Evolutionary conservation across 2,329 filamentous ascomycete species (phyloP).

Genomic region (Cordyceps militaris): DNA sequence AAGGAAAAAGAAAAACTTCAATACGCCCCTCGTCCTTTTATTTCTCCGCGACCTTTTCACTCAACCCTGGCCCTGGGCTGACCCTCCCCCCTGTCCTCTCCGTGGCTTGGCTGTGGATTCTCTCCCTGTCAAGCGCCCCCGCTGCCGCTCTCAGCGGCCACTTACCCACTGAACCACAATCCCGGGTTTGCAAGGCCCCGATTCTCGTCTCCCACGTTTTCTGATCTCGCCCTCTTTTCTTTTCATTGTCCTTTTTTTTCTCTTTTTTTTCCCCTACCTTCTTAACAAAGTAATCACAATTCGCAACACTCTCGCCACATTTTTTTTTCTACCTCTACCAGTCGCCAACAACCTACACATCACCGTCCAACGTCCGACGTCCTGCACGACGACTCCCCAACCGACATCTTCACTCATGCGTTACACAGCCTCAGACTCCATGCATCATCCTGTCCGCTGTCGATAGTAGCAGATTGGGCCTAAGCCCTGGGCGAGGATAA

Average conservation of each 20-base stretch:
- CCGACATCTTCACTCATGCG: conserved; percentile 3
- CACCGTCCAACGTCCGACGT: not conserved
- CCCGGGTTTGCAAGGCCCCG: not conserved
- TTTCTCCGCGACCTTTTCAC: not conserved
- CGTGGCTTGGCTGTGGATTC: not conserved
- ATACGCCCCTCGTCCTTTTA: too few species aligned
- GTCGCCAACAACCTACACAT: not conserved
- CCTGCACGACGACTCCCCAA: not conserved
- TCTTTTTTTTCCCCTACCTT: not conserved
- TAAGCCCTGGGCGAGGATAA: not conserved
- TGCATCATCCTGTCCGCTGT: conserved; percentile 2
- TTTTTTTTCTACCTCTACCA: not conserved
- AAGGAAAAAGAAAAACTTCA: too few species aligned
- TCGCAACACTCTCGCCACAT: not conserved
- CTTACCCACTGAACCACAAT: conserved; percentile 3
- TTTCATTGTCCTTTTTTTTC: not conserved
- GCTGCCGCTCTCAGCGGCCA: not conserved
- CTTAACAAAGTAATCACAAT: not conserved
- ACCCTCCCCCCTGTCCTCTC: not conserved
- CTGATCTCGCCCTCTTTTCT: not conserved
- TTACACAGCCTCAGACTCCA: not conserved
- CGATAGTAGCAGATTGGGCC: not conserved
- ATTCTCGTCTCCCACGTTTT: conserved; percentile 8
- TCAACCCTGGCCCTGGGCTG: not conserved
- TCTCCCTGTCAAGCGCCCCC: not conserved